Conservation (phyloP, 768 basidiomycete species). For the Favolaschia claudopus region DNA sequence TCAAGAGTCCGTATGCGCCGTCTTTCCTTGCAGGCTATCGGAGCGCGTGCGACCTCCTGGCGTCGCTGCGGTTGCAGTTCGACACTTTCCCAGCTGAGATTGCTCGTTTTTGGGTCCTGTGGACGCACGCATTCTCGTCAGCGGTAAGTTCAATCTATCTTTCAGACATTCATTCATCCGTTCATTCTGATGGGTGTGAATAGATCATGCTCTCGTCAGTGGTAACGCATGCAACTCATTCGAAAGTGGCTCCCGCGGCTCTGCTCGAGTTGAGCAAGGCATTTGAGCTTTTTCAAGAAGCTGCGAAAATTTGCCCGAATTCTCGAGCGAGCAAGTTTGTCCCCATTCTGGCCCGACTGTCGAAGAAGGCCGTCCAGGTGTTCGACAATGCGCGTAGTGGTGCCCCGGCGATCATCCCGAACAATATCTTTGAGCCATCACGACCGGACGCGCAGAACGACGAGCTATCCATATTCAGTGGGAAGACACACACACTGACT, state of each 20-base stretch:
- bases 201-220: slow-evolving; percentile 82
- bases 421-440: slow-evolving; percentile 68
- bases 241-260: slow-evolving; percentile 76
- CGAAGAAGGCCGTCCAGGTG: slow-evolving; percentile 64
- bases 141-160: slow-evolving; percentile 48
- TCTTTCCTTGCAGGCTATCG: slow-evolving; percentile 75
- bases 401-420: slow-evolving; percentile 50
- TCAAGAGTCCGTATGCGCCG: slow-evolving; percentile 71
- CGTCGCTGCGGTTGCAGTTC: slow-evolving; percentile 56
- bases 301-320: slow-evolving; percentile 43
- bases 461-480: slow-evolving; percentile 78
- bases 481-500: slow-evolving; percentile 71
- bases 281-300: slow-evolving; percentile 69
- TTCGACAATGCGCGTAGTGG: slow-evolving; percentile 58
- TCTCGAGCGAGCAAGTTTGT: slow-evolving; percentile 71
- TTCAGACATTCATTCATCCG: background rate
- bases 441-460: slow-evolving; percentile 58
- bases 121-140: slow-evolving; percentile 77
- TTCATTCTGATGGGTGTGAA: background rate
- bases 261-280: slow-evolving; percentile 69
- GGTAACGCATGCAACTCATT: slow-evolving; percentile 72
- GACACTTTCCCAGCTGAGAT: slow-evolving; percentile 62
- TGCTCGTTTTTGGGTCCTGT: slow-evolving; percentile 73
- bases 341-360: slow-evolving; percentile 69
- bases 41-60: slow-evolving; percentile 67